These are phyloP conservation scores for Syncephalastrum racemosum DNA, from an alignment of 371 early-diverging fungal species.

Conservation along the genomic window DNA sequence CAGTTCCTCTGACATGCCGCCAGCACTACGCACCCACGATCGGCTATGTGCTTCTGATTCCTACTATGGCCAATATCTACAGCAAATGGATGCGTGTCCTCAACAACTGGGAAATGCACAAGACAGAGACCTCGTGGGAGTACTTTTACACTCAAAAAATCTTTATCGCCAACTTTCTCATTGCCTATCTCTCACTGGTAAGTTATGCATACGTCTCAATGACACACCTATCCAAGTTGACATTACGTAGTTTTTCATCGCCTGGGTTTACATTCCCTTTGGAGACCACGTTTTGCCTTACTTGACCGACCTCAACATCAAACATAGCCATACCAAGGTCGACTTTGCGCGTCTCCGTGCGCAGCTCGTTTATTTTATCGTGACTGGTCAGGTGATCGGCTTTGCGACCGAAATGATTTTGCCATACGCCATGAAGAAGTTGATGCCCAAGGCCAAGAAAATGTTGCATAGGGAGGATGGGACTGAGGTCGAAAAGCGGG, in stretches of 20 bases:
- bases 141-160: constrained; percentile 77
- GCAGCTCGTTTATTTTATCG: constrained; percentile 75
- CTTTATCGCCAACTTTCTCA: constrained; percentile 81
- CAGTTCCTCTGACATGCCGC: background rate
- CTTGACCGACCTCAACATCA: constrained; percentile 37
- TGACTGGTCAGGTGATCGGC: constrained; percentile 82
- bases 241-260: constrained; percentile 64
- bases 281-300: constrained; percentile 52
- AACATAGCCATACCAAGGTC: constrained; percentile 48
- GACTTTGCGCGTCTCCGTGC: constrained; percentile 64
- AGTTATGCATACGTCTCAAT: background rate
- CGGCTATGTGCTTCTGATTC: constrained; percentile 75
- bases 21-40: constrained; percentile 74
- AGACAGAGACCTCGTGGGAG: constrained; percentile 71
- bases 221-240: background rate
- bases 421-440: constrained; percentile 59
- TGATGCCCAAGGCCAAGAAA: constrained; percentile 43
- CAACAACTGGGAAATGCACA: constrained; percentile 83
- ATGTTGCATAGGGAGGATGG: constrained; percentile 15
- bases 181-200: constrained; percentile 76
- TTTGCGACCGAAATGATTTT: constrained; percentile 73
- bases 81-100: constrained; percentile 59
- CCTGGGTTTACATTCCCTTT: constrained; percentile 85
- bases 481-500: background rate
- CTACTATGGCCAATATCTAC: constrained; percentile 70